Evolutionary conservation across 2,329 filamentous ascomycete genomes (phyloP), one percentile per base, ranked within the genome.

Genomic region (Cryphonectria radicalis): DNA sequence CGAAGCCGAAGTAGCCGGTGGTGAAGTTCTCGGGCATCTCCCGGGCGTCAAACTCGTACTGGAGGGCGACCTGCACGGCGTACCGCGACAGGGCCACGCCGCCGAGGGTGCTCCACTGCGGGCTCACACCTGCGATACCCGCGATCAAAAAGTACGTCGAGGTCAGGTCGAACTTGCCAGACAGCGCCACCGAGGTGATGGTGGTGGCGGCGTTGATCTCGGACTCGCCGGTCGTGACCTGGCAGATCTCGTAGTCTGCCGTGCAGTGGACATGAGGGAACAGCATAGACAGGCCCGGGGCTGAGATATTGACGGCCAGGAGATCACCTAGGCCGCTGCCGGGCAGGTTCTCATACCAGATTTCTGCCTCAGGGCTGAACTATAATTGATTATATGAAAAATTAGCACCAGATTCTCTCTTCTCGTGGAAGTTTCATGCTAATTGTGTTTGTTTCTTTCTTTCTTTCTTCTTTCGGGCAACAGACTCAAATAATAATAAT

Each of bases 131-230:
- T 1, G 89, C 92, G 73, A 95, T 94, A 2, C 92, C 92, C 0
- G 86, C 89, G 42, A 93, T 79, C 70, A 94, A 80, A 80, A 93
- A 93, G 81, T 94, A 94, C 0, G 92, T 91, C 64, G 83, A 79
- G 1, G 81, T 85, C 17, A 94, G 84, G 79, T 94, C 85, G 78
- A 94, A 93, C 14, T 82, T 77, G 1, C 82, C 78, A 0, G 89
- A 91, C 19, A 90, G 84, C n/a, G 88, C 82, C 13, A 94, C 83
- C 0, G 92, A 88, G 63, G 86, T 86, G 72, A 92, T 85, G 0
- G 90, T 90, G 8, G 87, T 81, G 0, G 92, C 92, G 0, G 92
- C 91, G 77, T 94, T 95, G 82, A 94, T 93, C 80, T 93, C 91
- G 13, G 86, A 84, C 78, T 91, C 90, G 70, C 91, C 91, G 1